phyloP scores from a whole-genome alignment of 176 grass and related monocot genomes.

The Cenchrus americanus region DNA sequence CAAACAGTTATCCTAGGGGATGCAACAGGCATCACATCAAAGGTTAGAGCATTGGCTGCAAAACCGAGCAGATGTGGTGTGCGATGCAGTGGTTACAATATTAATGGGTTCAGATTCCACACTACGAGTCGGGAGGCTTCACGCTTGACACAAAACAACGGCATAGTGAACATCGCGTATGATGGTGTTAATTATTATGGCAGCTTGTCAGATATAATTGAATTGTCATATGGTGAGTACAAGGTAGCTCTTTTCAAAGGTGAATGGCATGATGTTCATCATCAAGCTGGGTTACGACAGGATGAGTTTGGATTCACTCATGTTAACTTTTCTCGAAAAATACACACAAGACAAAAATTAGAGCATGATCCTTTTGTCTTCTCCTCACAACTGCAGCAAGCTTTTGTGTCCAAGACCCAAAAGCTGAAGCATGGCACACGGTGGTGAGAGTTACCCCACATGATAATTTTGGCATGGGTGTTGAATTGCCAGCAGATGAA shows the following conservation, averaged over 20 bases:
- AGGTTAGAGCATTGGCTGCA: background rate
- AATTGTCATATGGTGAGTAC: background rate
- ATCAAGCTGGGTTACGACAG: background rate
- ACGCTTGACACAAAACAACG: background rate
- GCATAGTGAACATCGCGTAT: background rate
- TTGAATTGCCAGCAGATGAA: background rate
- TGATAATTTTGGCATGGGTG: slow-evolving; percentile 2
- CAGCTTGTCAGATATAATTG: background rate
- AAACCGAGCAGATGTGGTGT: background rate
- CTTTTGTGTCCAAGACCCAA: background rate
- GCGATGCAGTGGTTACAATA: background rate
- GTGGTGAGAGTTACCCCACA: background rate
- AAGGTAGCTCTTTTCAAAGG: background rate
- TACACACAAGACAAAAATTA: background rate
- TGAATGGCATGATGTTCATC: slow-evolving; percentile 6
- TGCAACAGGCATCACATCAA: background rate
- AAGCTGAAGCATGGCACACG: background rate
- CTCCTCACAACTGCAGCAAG: background rate
- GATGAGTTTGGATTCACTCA: background rate
- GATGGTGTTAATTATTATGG: slow-evolving; percentile 2
- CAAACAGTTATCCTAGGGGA: background rate
- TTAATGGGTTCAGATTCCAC: background rate
- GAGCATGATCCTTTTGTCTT: background rate
- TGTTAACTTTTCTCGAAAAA: background rate
- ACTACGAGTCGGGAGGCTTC: background rate